A percentile compares a stretch with the other conserved stretches of the same genome.
These are phyloP conservation scores for Murraya paniculata DNA, from an alignment of 345 rosid genomes.

Conservation along the genomic window DNA sequence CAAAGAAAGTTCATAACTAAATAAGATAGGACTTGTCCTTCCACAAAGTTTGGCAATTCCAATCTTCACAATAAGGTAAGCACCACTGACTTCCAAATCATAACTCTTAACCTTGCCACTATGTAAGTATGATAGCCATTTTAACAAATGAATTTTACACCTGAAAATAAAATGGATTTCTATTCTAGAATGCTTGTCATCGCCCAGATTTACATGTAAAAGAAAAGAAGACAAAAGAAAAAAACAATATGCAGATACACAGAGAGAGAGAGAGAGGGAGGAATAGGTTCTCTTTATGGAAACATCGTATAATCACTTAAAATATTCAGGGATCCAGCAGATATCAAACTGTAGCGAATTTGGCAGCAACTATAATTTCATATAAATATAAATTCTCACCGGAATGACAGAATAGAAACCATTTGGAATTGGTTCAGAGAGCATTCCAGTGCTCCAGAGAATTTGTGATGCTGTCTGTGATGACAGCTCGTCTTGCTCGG, in stretches of 20 bases:
- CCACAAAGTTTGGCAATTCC: constrained; percentile 1
- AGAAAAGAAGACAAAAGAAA: background rate
- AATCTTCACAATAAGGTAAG: background rate
- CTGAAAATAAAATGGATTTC: background rate
- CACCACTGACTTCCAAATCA: background rate
- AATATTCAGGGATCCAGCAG: background rate
- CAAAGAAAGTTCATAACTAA: background rate
- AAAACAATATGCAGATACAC: background rate
- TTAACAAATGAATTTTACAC: background rate
- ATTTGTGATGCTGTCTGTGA: constrained; percentile 75
- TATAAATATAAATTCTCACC: constrained; percentile 36
- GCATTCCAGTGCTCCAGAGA: constrained; percentile 89
- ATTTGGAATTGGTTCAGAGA: constrained; percentile 77
- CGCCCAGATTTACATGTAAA: constrained; percentile 2
- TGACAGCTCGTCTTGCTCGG: constrained; percentile 59
- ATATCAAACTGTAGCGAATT: background rate
- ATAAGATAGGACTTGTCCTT: background rate
- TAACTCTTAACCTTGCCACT: background rate
- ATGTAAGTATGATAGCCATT: background rate
- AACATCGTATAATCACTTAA: background rate
- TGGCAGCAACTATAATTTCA: background rate
- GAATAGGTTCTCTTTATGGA: background rate
- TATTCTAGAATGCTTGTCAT: constrained; percentile 1
- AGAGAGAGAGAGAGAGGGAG: background rate
- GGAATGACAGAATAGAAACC: constrained; percentile 87